Evolutionary conservation across 2,329 filamentous ascomycete species (phyloP).

Genomic region (Penicillium hesseltinei): DNA sequence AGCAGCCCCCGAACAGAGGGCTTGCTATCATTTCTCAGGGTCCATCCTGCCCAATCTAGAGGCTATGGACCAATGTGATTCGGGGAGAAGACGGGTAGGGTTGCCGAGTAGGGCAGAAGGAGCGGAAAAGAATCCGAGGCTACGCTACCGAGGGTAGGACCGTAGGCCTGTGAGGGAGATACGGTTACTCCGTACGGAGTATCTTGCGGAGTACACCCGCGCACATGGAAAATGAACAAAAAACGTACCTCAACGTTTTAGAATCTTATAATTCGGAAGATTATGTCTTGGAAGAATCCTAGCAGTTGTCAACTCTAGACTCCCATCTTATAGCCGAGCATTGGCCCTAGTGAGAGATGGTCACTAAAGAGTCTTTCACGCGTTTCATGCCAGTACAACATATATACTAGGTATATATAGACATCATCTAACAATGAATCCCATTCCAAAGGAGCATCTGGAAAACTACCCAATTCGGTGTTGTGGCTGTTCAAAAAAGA

Average conservation of each 20-base stretch:
- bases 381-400: not conserved
- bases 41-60: conserved; percentile 1
- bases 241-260: not conserved
- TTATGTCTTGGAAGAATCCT: not conserved
- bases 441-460: not conserved
- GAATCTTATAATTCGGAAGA: not conserved
- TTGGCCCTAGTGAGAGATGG: not conserved
- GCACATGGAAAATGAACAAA: not conserved
- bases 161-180: too few relatives aligned
- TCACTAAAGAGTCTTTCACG: not conserved
- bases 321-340: not conserved
- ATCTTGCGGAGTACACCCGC: not conserved
- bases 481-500: conserved; percentile 7
- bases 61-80: conserved; percentile 3
- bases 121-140: conserved; percentile 27
- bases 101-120: conserved; percentile 6
- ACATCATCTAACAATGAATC: not conserved
- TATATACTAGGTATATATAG: not conserved
- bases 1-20: not conserved
- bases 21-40: conserved; percentile 4
- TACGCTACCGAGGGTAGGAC: not conserved
- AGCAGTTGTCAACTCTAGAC: not conserved
- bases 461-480: not conserved
- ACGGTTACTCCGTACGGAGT: not conserved
- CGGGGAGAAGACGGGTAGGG: conserved; percentile 14